Evolutionary conservation across 495 filamentous ascomycete species (phyloP).

Genomic region (Clohesyomyces aquaticus): DNA sequence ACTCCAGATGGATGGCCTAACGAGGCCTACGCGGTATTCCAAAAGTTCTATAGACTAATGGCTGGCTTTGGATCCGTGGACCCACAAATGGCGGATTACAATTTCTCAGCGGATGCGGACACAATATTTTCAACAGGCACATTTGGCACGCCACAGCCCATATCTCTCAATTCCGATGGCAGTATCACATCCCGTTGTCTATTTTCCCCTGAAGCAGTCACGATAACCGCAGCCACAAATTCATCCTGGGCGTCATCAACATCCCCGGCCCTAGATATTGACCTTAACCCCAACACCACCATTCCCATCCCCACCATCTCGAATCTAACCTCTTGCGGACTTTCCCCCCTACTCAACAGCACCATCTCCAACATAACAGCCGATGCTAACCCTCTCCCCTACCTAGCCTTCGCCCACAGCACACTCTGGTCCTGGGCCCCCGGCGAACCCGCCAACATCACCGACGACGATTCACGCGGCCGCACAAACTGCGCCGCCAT

Average conservation of each 20-base stretch:
- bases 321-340: slow-evolving; percentile 60
- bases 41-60: slow-evolving; percentile 55
- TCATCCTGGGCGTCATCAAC: slow-evolving; percentile 61
- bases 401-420: slow-evolving; percentile 56
- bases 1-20: slow-evolving; percentile 68
- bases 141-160: slow-evolving; percentile 40
- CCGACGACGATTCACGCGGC: slow-evolving; percentile 39
- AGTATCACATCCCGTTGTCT: slow-evolving; percentile 57
- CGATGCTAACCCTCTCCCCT: slow-evolving; percentile 50
- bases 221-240: slow-evolving; percentile 53
- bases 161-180: slow-evolving; percentile 46
- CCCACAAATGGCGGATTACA: slow-evolving; percentile 58
- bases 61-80: slow-evolving; percentile 61
- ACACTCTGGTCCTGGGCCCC: slow-evolving; percentile 64
- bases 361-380: slow-evolving; percentile 60
- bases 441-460: slow-evolving; percentile 55
- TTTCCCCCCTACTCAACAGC: slow-evolving; percentile 60
- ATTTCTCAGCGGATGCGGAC: slow-evolving; percentile 49
- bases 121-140: slow-evolving; percentile 53
- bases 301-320: slow-evolving; percentile 45
- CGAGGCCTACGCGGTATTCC: slow-evolving; percentile 59
- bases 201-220: slow-evolving; percentile 47
- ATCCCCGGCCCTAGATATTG: slow-evolving; percentile 19
- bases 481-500: slow-evolving; percentile 57
- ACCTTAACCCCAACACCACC: slow-evolving; percentile 35